phyloP scores from a whole-genome alignment of 495 filamentous ascomycete genomes.

The Aspergillus haitiensis region DNA sequence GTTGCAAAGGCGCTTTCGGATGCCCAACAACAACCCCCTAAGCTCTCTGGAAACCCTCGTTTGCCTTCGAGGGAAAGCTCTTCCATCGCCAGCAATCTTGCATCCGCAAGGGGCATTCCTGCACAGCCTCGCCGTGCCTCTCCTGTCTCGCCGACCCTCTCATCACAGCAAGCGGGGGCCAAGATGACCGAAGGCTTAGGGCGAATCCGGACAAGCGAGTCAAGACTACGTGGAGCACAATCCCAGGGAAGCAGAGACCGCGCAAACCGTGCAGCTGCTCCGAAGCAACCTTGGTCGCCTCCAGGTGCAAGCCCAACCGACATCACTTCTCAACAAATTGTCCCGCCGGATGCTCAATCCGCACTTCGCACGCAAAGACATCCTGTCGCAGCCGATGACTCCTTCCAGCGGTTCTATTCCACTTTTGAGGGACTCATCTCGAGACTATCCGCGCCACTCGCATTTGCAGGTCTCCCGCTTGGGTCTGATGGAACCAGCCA shows the following conservation, averaged over 20 bases:
- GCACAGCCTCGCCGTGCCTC: slow-evolving; percentile 61
- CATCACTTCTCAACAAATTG: slow-evolving; percentile 38
- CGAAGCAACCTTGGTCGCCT: slow-evolving; percentile 42
- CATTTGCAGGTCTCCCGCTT: slow-evolving; percentile 88
- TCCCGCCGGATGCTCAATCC: slow-evolving; percentile 29
- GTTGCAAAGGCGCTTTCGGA: slow-evolving; percentile 34
- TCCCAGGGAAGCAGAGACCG: slow-evolving; percentile 28
- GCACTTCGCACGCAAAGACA: slow-evolving; percentile 16
- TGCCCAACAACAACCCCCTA: slow-evolving; percentile 37
- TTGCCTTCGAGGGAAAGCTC: slow-evolving; percentile 66
- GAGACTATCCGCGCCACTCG: slow-evolving; percentile 80
- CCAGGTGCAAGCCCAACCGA: slow-evolving; percentile 37
- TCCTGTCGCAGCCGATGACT: slow-evolving; percentile 58
- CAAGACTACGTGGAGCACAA: slow-evolving; percentile 32
- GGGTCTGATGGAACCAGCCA: slow-evolving; percentile 52
- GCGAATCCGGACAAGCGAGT: slow-evolving; percentile 43
- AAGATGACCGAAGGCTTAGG: slow-evolving; percentile 62
- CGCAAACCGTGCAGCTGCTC: slow-evolving; percentile 23
- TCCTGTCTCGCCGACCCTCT: slow-evolving; percentile 65
- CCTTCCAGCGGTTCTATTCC: slow-evolving; percentile 86
- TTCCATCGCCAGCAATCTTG: slow-evolving; percentile 88
- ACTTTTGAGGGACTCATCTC: slow-evolving; percentile 83
- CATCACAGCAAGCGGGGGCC: slow-evolving; percentile 72
- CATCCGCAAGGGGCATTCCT: slow-evolving; percentile 84
- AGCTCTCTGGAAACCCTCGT: slow-evolving; percentile 45